Evolutionary conservation across 192 early-diverging fungal species (phyloP).

Genomic region (Umbelopsis sp.): DNA sequence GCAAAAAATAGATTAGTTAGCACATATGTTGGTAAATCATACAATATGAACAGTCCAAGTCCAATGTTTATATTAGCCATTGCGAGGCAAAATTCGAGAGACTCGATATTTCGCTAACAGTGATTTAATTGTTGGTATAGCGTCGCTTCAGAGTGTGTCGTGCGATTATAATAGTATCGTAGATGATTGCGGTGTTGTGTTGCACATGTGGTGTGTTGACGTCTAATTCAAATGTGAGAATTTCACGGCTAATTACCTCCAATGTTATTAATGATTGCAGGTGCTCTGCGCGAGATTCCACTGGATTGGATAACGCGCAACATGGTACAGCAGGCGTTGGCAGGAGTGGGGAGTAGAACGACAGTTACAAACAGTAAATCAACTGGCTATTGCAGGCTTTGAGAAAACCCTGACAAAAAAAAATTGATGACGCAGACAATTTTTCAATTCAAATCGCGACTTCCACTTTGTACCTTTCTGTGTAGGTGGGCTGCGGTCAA

Average conservation of each 20-base stretch:
- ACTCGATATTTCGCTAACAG: too few relatives aligned
- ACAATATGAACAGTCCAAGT: too few relatives aligned
- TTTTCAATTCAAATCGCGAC: background rate
- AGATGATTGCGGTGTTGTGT: too few relatives aligned
- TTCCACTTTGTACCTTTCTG: background rate
- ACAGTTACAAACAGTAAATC: conserved; percentile 21
- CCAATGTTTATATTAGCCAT: too few relatives aligned
- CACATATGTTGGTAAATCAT: too few relatives aligned
- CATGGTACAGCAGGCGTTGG: conserved; percentile 20
- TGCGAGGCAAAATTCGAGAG: too few relatives aligned
- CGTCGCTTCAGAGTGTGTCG: background rate
- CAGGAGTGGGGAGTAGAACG: conserved; percentile 20
- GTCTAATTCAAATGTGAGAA: background rate
- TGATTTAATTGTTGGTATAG: background rate
- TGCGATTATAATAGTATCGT: too few relatives aligned
- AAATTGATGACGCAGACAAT: conserved; percentile 20
- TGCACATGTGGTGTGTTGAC: too few relatives aligned
- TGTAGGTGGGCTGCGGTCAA: background rate
- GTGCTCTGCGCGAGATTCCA: conserved; percentile 22
- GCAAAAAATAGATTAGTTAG: conserved; percentile 9
- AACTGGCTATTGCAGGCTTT: background rate
- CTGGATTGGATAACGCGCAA: conserved; percentile 23
- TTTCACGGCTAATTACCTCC: conserved; percentile 8
- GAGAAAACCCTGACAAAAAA: conserved; percentile 18
- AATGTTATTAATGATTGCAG: conserved; percentile 21